Evolutionary conservation across 306 rosid genomes (phyloP).

Genomic region (Pachyrhizus erosus): DNA sequence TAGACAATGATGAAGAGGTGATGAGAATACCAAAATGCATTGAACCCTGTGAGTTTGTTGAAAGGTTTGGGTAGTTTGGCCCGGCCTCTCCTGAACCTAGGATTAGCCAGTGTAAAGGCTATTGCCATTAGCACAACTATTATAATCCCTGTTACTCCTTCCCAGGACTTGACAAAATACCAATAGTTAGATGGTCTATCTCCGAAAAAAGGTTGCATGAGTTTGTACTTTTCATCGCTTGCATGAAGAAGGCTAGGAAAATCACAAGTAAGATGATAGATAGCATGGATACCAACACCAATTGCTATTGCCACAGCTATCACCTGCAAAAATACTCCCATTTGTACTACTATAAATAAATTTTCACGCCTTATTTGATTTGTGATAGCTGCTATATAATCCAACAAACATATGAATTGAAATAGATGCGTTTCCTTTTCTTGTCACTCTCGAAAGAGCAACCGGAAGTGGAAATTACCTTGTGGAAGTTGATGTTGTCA

Average conservation of each 20-base stretch:
- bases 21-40: slow-evolving; percentile 80
- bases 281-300: slow-evolving; percentile 58
- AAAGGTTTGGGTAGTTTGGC: slow-evolving; percentile 56
- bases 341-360: not conserved
- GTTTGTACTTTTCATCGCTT: slow-evolving; percentile 53
- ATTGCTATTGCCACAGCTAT: slow-evolving; percentile 57
- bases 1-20: slow-evolving; percentile 75
- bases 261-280: slow-evolving; percentile 65
- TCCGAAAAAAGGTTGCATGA: slow-evolving; percentile 60
- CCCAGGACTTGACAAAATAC: slow-evolving; percentile 61
- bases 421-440: slow-evolving; percentile 9
- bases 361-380: not conserved
- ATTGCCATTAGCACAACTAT: slow-evolving; percentile 64
- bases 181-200: slow-evolving; percentile 55
- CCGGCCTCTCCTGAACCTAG: slow-evolving; percentile 55
- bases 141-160: slow-evolving; percentile 68
- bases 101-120: slow-evolving; percentile 62
- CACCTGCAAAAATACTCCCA: slow-evolving; percentile 50
- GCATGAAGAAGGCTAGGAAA: slow-evolving; percentile 65
- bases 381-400: slow-evolving; percentile 18
- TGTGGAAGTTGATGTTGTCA: slow-evolving; percentile 64
- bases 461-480: slow-evolving; percentile 47
- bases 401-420: not conserved
- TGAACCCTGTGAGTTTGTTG: slow-evolving; percentile 66
- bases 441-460: slow-evolving; percentile 23